Evolutionary conservation across 495 filamentous ascomycete genomes (phyloP).

Genomic region (Penicillium atrosanguineum): DNA sequence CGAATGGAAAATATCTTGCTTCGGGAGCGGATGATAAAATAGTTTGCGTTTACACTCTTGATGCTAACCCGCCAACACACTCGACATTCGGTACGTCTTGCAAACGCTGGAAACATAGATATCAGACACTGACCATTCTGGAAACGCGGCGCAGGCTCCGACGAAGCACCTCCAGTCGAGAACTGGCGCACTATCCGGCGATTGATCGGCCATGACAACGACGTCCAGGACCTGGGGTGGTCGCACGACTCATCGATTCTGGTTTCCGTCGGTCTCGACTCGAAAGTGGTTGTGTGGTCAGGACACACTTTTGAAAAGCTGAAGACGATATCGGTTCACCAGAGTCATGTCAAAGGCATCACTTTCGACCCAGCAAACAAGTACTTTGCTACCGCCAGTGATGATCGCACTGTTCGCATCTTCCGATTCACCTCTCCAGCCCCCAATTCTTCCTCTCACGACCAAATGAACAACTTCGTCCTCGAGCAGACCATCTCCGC

Average conservation of each 20-base stretch:
- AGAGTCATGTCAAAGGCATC: slow-evolving; percentile 97
- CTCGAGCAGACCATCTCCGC: slow-evolving; percentile 81
- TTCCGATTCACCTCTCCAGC: slow-evolving; percentile 89
- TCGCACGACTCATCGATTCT: slow-evolving; percentile 93
- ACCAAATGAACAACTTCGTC: slow-evolving; percentile 92
- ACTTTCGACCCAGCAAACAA: slow-evolving; percentile 99
- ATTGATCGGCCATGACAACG: slow-evolving; percentile 95
- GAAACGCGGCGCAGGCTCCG: slow-evolving; percentile 57
- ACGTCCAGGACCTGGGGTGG: slow-evolving; percentile 98
- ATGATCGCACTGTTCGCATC: slow-evolving; percentile 95
- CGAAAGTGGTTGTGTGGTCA: slow-evolving; percentile 97
- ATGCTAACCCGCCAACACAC: slow-evolving; percentile 73
- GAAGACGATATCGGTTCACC: slow-evolving; percentile 84
- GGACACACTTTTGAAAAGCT: slow-evolving; percentile 97
- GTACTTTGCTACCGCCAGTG: slow-evolving; percentile 96
- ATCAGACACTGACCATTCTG: slow-evolving; percentile 1
- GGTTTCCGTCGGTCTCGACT: slow-evolving; percentile 94
- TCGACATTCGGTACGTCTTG: slow-evolving; percentile 68
- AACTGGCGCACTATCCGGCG: slow-evolving; percentile 94
- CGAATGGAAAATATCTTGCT: slow-evolving; percentile 88
- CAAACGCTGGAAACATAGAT: not conserved
- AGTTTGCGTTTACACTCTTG: slow-evolving; percentile 91
- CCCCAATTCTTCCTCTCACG: slow-evolving; percentile 89
- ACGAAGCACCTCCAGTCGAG: slow-evolving; percentile 89
- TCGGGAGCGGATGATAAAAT: slow-evolving; percentile 98